Conservation (phyloP, 78 protist genomes). For the Cavenderia fasciculata region DNA sequence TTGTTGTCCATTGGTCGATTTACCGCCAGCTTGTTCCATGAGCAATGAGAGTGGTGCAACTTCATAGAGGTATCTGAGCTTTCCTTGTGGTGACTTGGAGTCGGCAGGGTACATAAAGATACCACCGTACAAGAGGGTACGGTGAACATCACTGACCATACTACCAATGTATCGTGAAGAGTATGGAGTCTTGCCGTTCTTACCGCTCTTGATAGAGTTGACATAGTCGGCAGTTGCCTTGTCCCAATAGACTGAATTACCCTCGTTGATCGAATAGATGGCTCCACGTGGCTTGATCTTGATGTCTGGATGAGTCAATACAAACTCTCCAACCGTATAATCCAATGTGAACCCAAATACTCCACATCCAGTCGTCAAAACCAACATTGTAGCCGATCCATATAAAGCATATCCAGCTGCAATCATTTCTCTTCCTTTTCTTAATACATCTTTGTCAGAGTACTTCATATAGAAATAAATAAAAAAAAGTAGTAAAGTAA, state of each 20-base stretch:
- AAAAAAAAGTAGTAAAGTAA: too few relatives aligned
- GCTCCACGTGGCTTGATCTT: constrained; percentile 49
- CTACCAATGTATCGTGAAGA: constrained; percentile 94
- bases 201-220: constrained; percentile 40
- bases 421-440: constrained; percentile 76
- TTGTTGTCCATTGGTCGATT: constrained; percentile 26
- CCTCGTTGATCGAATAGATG: constrained; percentile 96
- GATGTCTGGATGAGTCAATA: constrained; percentile 87
- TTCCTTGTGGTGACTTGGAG: constrained; percentile 80
- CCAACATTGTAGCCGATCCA: constrained; percentile 85
- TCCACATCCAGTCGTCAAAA: constrained; percentile 75
- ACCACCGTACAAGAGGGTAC: constrained; percentile 97
- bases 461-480: too few relatives aligned
- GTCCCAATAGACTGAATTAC: constrained; percentile 87
- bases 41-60: constrained; percentile 92
- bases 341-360: constrained; percentile 82
- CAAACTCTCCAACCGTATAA: constrained; percentile 89
- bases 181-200: constrained; percentile 62
- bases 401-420: constrained; percentile 90
- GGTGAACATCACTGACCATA: constrained; percentile 97
- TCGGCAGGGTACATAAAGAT: constrained; percentile 96
- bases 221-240: constrained; percentile 31
- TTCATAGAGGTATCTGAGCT: constrained; percentile 75
- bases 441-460: constrained; percentile 48
- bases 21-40: constrained; percentile 85